Base-by-base conservation (phyloP, 2,329 filamentous ascomycete genomes). In the Drechmeria coniospora region DNA sequence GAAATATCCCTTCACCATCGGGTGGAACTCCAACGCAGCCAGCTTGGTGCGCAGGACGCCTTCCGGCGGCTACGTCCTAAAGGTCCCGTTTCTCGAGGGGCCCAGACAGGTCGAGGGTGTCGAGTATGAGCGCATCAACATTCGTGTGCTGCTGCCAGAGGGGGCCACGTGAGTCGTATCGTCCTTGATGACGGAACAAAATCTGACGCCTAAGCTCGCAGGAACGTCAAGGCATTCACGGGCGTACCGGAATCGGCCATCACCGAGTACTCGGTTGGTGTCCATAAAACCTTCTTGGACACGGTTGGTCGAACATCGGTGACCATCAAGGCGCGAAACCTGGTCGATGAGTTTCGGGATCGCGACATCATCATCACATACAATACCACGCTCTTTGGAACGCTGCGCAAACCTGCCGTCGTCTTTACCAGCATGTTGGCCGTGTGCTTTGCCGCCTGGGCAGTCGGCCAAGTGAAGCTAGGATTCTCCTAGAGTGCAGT, bases 1-100 rank as follows among this genome's bases (percentile, higher is more conserved):
- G 90, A 93, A 92, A 56, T 95, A 94, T 56, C 90, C 81, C 39
- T 98, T 95, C 63, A 82, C 79, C 33, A 75, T 95, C 32, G 90
- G 90, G 40, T 98, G 90, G 90, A 92, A 95, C 58, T 76, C 80
- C 28, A 74, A 92, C 39, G 65, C 92, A 16, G 73, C 73, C 44
- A 71, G 69, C 32, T 90, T 81, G 50, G 51, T 98, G 39, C 75
- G 82, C 43, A 70, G 63, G 41, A 63, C 68, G 23, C 57, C 63
- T 25, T 66, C 65, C 15, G 73, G 82, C 33, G 68, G 72, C n/a
- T 92, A 82, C 45, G 67, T 92, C 8, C 66, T 98, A 34, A 92
- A 82, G 47, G 76, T 94, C 6, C 87, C 90, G 6, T 90, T 98
- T 58, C 59, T 98, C 8, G 84, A 95, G 55, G 90, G 90, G 0